These are phyloP conservation scores for Fusarium albosuccineum DNA, from an alignment of 2,329 filamentous ascomycete genomes.

Conservation along the genomic window DNA sequence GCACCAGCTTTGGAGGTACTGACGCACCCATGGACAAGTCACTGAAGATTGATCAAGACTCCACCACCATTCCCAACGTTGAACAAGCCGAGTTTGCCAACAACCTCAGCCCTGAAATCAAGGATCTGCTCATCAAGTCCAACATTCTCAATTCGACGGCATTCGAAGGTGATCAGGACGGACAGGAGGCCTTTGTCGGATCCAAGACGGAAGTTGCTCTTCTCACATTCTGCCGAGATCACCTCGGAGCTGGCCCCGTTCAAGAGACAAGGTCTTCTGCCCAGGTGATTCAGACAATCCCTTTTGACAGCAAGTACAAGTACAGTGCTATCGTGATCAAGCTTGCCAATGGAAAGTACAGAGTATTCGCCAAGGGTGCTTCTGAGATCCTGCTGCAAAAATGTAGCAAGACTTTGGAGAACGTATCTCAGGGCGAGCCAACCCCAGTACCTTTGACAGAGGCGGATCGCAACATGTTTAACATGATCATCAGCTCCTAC, in stretches of 20 bases:
- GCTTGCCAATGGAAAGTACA: constrained; percentile 58
- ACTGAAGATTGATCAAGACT: constrained; percentile 36
- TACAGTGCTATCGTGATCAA: constrained; percentile 69
- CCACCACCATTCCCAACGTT: constrained; percentile 45
- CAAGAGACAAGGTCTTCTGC: constrained; percentile 61
- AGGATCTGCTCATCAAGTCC: constrained; percentile 74
- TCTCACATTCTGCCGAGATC: constrained; percentile 62
- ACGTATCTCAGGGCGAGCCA: constrained; percentile 69
- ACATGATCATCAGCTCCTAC: constrained; percentile 69
- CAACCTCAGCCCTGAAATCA: constrained; percentile 39
- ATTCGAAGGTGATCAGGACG: constrained; percentile 64
- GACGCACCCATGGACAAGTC: constrained; percentile 39
- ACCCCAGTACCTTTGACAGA: constrained; percentile 58
- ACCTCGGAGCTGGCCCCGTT: constrained; percentile 63
- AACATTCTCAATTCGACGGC: constrained; percentile 70
- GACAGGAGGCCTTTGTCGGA: constrained; percentile 62
- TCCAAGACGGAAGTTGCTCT: constrained; percentile 70
- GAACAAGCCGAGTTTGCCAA: constrained; percentile 46
- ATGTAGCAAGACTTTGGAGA: constrained; percentile 60
- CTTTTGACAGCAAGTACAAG: constrained; percentile 68
- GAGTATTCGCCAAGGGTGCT: constrained; percentile 67
- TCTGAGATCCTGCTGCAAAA: constrained; percentile 67
- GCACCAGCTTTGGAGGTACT: constrained; percentile 49
- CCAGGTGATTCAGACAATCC: constrained; percentile 63
- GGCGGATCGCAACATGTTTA: constrained; percentile 67